Conservation (phyloP, 352 stramenopile species). For the Aphanomyces cochlioides region DNA sequence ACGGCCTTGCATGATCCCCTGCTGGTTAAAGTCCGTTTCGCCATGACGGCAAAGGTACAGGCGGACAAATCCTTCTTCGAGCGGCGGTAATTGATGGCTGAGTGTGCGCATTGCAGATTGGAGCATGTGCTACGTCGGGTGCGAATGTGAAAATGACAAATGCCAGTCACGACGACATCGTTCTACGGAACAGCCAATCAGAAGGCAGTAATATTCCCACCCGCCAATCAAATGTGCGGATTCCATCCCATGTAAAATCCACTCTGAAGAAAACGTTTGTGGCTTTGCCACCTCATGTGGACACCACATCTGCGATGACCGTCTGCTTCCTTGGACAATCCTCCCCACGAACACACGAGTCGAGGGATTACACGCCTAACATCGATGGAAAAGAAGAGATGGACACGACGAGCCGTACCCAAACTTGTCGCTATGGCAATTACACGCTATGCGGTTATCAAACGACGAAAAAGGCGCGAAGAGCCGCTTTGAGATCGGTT, state of each 20-base stretch:
- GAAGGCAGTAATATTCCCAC: not conserved
- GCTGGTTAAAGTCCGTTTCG: conserved; percentile 72
- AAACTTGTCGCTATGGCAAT: too few relatives aligned
- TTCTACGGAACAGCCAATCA: not conserved
- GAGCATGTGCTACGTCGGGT: not conserved
- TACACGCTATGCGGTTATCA: too few relatives aligned
- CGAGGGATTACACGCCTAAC: too few relatives aligned
- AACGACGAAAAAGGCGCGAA: too few relatives aligned
- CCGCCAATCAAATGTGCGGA: not conserved
- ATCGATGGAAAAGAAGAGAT: too few relatives aligned
- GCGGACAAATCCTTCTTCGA: conserved; percentile 48
- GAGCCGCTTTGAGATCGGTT: too few relatives aligned
- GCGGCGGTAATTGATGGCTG: conserved; percentile 46
- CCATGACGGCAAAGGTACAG: conserved; percentile 77
- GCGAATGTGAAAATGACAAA: conserved; percentile 5
- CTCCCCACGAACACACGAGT: too few relatives aligned
- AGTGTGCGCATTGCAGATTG: too few relatives aligned
- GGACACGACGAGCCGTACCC: too few relatives aligned
- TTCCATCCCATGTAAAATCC: conserved; percentile 1
- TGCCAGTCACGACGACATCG: not conserved
- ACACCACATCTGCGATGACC: not conserved
- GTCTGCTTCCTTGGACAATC: not conserved
- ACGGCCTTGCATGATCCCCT: conserved; percentile 70
- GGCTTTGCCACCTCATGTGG: not conserved
- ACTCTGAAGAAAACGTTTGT: not conserved